These are phyloP conservation scores for Passiflora organensis DNA, from an alignment of 345 rosid genomes.

Conservation along the genomic window DNA sequence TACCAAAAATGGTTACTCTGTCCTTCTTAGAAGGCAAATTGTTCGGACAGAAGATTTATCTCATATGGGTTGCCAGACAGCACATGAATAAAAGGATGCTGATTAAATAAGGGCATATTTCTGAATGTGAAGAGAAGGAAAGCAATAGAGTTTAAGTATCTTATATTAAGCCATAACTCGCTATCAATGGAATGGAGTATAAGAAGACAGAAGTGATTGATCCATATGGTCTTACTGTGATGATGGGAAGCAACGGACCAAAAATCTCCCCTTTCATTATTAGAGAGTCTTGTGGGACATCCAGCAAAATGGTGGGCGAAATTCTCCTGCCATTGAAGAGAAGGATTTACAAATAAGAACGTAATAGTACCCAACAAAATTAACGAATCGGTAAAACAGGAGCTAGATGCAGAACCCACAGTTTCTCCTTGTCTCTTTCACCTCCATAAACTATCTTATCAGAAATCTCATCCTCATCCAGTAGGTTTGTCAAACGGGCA, in stretches of 20 bases:
- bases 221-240: slow-evolving; percentile 51
- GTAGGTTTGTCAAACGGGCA: slow-evolving; percentile 57
- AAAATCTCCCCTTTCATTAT: slow-evolving; percentile 91
- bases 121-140: too few species aligned
- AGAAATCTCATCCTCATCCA: slow-evolving; percentile 85
- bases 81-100: too few species aligned
- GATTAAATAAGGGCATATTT: too few species aligned
- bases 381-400: neutral
- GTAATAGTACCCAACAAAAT: neutral
- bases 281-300: slow-evolving; percentile 65
- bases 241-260: slow-evolving; percentile 92
- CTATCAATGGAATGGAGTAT: too few species aligned
- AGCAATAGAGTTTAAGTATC: too few species aligned
- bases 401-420: slow-evolving; percentile 49
- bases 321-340: slow-evolving; percentile 48
- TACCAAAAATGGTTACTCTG: too few species aligned
- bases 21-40: too few species aligned
- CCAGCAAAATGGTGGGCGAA: slow-evolving; percentile 82
- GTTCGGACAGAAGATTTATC: too few species aligned
- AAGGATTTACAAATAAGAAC: neutral
- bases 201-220: too few species aligned
- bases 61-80: too few species aligned
- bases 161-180: too few species aligned
- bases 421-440: slow-evolving; percentile 51
- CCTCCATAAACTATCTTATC: slow-evolving; percentile 78